These are phyloP conservation scores for Acacia melanoxylon DNA, from an alignment of 306 rosid genomes.

Conservation along the genomic window DNA sequence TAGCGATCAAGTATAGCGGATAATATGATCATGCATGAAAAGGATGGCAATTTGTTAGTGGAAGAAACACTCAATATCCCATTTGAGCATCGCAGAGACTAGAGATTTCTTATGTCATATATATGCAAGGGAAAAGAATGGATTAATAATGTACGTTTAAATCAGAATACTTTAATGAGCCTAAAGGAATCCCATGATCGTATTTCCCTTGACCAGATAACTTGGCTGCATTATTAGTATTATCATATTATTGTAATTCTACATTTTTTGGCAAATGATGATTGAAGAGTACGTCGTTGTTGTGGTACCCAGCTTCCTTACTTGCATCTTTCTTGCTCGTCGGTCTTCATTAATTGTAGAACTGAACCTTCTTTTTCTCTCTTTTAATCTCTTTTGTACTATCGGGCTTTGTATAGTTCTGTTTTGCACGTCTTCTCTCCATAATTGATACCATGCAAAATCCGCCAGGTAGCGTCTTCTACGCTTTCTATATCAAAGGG, in stretches of 20 bases:
- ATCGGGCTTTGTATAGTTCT: background rate
- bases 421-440: background rate
- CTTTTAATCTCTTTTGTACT: background rate
- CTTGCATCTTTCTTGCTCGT: background rate
- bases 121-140: background rate
- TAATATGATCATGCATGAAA: background rate
- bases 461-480: background rate
- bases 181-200: background rate
- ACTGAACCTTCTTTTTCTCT: background rate
- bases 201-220: background rate
- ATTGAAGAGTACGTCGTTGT: background rate
- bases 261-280: background rate
- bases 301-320: background rate
- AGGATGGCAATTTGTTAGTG: background rate
- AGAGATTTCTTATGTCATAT: background rate
- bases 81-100: background rate
- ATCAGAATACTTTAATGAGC: slow-evolving; percentile 1
- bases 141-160: background rate
- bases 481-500: background rate
- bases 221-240: background rate
- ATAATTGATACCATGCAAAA: background rate
- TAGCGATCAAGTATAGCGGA: background rate
- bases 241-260: background rate
- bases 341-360: background rate
- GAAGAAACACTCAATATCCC: background rate